Base-by-base conservation (phyloP, 176 grass and related monocot genomes). In the barley (Hordeum vulgare) region DNA sequence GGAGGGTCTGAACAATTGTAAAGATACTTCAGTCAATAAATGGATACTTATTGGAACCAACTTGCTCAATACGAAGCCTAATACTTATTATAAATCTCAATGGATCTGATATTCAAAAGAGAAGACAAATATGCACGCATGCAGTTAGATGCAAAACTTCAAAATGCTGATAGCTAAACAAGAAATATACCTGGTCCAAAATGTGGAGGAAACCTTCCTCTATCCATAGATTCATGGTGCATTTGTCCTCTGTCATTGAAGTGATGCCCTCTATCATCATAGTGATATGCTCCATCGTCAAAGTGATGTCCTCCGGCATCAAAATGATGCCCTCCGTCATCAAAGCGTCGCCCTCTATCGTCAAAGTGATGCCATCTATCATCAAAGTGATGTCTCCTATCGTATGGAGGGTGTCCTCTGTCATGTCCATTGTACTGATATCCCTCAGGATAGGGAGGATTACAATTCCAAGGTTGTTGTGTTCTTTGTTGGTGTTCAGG, bases 381-480 rank as follows among this genome's bases (percentile, higher is more conserved):
- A 74, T 87, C 76, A 87, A 86, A 64, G 54, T 78, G 84, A 90
- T 63, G 81, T 62, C 84, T 70, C 60, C 68, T 74, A 65, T 90
- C 72, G 25, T 77, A 87, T 58, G 81, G 78, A 84, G 83, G 78
- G 42, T 87, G 83, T 69, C 81, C 86, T 77, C 83, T 91, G 74
- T 91, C 89, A 86, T 86, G 85, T 62, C 79, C 89, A 68, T 78
- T 49, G 49, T 85, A 79, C 63, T 85, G 89, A 85, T 71, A 91
- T 65, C 85, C 87, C 78, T 89, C 89, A 36, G 92, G 74, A 84
- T 85, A 83, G 12, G 85, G 58, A 71, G 63, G 37, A 72, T 81
- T 86, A 66, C 71, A 85, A 67, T 86, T 86, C 89, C 92, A 91
- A 44, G 81, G 74, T 33, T 89, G 92, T 82, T 89, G 92, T 82